Evolutionary conservation across 768 basidiomycete species (phyloP), one percentile per base, ranked within the genome.

Genomic region (Lactarius trivialis): DNA sequence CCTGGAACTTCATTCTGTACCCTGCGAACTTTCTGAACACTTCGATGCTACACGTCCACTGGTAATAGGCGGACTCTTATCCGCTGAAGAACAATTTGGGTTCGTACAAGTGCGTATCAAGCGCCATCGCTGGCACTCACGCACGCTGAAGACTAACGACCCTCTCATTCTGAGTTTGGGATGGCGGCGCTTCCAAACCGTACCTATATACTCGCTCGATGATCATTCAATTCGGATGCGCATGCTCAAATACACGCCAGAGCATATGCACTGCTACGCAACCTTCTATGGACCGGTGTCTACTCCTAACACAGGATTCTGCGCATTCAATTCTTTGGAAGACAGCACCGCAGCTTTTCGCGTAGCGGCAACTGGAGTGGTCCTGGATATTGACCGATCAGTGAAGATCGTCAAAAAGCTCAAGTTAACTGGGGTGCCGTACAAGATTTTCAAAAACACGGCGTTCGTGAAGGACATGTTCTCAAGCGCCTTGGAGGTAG

Each of bases 391-490:
- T 61, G 93, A 98, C 71, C 85, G 88, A 43, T 90, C 93, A 49
- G 84, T 87, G 59, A 92, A 91, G 79, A 98, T 99, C 61, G 95
- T 98, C 66, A 99, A 99, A 80, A 99, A 98, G 76, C 75, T 99
- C 67, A 99, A 98, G 79, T 77, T 99, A 63, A 98, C 93, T 1
- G 97, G 97, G 33, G 82, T 86, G 34, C 97, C 96, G 28, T 93
- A 87, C 77, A 98, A 98, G 81, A 93, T 98, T 63, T 99, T 89
- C 82, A 98, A 98, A 78, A 99, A 99, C 75, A 99, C 97, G 14
- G 97, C 93, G 3, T 99, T 98, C 74, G 78, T 99, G 68, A 93
- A 88, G 78, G 93, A 97, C 70, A 99, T 99, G 97, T 99, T 99
- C 78, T 86, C 76, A 58, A 86, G 84, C 60, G 87, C 93, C 34